Percentiles rank a stretch among this genome's conserved stretches.
These are phyloP conservation scores for Talaromyces islandicus DNA, from an alignment of 2,329 filamentous ascomycete genomes.

Conservation along the genomic window DNA sequence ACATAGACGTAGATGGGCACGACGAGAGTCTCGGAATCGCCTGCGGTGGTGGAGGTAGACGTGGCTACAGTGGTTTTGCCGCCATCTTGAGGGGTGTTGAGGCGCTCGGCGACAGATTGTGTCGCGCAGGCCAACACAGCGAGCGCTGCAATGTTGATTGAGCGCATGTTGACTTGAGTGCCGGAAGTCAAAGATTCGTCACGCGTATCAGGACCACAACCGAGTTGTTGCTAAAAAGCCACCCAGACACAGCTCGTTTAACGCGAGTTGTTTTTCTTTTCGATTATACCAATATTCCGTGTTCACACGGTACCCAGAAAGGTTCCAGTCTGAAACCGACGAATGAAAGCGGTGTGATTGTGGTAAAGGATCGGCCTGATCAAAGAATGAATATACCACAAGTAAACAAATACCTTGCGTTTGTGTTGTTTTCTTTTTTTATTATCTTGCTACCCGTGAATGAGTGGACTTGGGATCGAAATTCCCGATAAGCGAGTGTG, in stretches of 20 bases:
- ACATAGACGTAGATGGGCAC: conserved; percentile 13
- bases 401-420: background rate
- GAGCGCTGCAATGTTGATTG: conserved; percentile 22
- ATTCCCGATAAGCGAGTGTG: conserved; percentile 19
- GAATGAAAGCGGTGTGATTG: background rate
- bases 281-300: background rate
- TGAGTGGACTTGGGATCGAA: conserved; percentile 18
- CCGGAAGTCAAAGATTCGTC: background rate
- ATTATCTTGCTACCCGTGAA: conserved; percentile 10
- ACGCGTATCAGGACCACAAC: background rate
- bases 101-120: conserved; percentile 21
- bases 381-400: background rate
- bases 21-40: conserved; percentile 7
- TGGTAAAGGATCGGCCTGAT: background rate
- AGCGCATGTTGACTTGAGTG: conserved; percentile 26
- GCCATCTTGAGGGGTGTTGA: conserved; percentile 9
- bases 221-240: background rate
- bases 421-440: background rate
- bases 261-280: background rate
- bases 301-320: background rate
- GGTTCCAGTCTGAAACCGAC: background rate
- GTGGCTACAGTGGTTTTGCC: background rate
- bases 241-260: background rate
- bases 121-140: conserved; percentile 29
- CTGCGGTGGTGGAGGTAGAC: background rate